Evolutionary conservation across 306 rosid genomes (phyloP), one percentile per base, ranked within the genome.

Genomic region (Dalbergia oliveri): DNA sequence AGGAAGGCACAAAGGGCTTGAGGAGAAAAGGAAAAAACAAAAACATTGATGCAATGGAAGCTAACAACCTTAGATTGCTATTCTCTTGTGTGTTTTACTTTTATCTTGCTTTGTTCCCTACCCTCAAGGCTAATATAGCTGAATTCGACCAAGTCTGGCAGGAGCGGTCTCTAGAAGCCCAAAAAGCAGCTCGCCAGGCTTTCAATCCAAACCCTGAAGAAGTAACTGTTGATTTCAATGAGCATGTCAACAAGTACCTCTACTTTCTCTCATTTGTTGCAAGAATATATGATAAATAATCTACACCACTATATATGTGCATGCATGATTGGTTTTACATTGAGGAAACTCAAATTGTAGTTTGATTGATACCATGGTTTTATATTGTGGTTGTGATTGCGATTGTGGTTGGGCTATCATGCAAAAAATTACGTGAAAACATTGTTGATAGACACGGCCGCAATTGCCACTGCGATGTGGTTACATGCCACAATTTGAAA

Each of bases 81-180:
- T n/a, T 86, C 34, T 64, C 81, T 11, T 69, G 64, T 70, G 78
- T 74, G 18, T 58, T 62, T 19, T 61, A 3, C n/a, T 58, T 62
- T 19, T 61, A 3, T 19, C 58, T 87, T n/a, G 59, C 77, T 65
- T 61, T 71, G 6, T 16, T 83, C 39, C 85, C 86, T 8, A 64
- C 62, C 16, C 45, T 79, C 4, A 73, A 31, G 9, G 91, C 88
- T 45, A 53, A 80, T 35, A 87, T 82, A 61, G 86, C 41, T 8
- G 69, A 83, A 31, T 79, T 78, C 8, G 91, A 89, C 37, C 80
- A 66, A 57, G 67, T 39, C 0, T 89, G 96, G 93, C 62, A 73
- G 63, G 5, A 66, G 23, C 80, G 92, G 70, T 74, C 86, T 3
- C 9, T 15, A 45, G 86, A 82, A 18, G 89, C 91, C 54, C 59